phyloP scores from a whole-genome alignment of 371 early-diverging fungal genomes.

The Mucor piriformis region DNA sequence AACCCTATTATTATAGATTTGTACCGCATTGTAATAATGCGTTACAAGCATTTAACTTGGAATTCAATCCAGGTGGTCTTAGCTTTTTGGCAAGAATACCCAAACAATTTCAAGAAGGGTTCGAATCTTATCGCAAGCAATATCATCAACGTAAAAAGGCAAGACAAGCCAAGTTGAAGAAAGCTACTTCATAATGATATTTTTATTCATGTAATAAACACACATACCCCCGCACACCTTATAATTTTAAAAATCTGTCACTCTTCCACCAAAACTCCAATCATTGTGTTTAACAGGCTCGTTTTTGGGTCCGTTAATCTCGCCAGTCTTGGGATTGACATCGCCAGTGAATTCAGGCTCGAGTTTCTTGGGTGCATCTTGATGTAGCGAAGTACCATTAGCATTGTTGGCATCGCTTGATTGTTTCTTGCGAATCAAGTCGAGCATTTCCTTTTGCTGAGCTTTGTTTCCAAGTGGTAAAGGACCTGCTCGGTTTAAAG shows the following conservation, averaged over 20 bases:
- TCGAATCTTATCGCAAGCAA: slow-evolving; percentile 60
- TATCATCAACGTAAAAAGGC: slow-evolving; percentile 58
- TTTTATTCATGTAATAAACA: not conserved
- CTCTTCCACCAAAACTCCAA: slow-evolving; percentile 88
- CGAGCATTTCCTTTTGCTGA: slow-evolving; percentile 78
- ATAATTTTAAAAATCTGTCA: slow-evolving; percentile 73
- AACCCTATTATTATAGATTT: too few relatives aligned
- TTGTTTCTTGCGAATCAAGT: slow-evolving; percentile 59
- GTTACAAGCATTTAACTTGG: slow-evolving; percentile 69
- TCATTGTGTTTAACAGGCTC: slow-evolving; percentile 87
- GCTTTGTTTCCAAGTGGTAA: slow-evolving; percentile 72
- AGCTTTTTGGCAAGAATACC: slow-evolving; percentile 65
- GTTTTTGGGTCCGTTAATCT: slow-evolving; percentile 72
- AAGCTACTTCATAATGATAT: slow-evolving; percentile 1
- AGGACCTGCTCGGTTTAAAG: slow-evolving; percentile 64
- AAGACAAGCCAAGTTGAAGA: slow-evolving; percentile 48
- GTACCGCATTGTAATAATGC: slow-evolving; percentile 70
- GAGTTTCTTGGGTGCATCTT: slow-evolving; percentile 59
- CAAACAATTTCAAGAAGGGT: slow-evolving; percentile 66
- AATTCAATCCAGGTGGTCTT: slow-evolving; percentile 61
- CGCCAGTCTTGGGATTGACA: slow-evolving; percentile 80
- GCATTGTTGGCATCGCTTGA: slow-evolving; percentile 31
- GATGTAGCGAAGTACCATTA: slow-evolving; percentile 50
- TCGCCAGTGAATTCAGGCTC: slow-evolving; percentile 72
- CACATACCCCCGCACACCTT: not conserved